phyloP scores from a whole-genome alignment of 345 rosid genomes.

The Bruguiera gymnorhiza region DNA sequence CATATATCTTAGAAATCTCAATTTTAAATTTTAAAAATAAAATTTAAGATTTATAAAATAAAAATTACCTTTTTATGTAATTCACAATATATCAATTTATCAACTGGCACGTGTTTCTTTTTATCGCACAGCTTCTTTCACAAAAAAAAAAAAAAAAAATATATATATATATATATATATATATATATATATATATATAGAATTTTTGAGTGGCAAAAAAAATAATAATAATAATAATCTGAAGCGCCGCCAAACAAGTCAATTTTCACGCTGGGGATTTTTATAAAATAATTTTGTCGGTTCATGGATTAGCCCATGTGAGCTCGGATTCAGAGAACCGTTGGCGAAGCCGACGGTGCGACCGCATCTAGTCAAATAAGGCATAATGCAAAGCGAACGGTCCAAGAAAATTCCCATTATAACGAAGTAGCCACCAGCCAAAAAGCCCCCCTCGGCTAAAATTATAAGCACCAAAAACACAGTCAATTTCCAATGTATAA shows the following conservation, averaged over 20 bases:
- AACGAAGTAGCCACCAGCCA: not conserved
- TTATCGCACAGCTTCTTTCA: no score
- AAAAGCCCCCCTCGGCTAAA: not conserved
- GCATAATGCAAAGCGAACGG: not conserved
- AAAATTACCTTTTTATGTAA: no score
- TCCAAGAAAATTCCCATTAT: not conserved
- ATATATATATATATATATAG: no score
- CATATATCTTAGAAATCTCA: no score
- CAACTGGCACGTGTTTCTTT: no score
- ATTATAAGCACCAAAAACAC: not conserved
- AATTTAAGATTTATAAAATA: no score
- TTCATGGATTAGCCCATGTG: slow-evolving; percentile 4
- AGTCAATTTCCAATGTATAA: not conserved
- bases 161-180: no score
- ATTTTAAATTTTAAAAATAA: no score
- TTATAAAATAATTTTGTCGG: slow-evolving; percentile 4
- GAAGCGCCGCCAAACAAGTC: slow-evolving; percentile 9
- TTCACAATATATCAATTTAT: no score
- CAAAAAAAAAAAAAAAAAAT: no score
- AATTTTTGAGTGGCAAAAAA: not conserved
- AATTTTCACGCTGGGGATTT: not conserved
- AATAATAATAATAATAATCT: not conserved
- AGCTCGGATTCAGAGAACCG: slow-evolving; percentile 10
- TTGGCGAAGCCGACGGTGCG: slow-evolving; percentile 14
- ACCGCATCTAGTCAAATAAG: slow-evolving; percentile 3